Evolutionary conservation across 495 filamentous ascomycete species (phyloP), one percentile per base, ranked within the genome.

Genomic region (Hypomontagnella submonticulosa): DNA sequence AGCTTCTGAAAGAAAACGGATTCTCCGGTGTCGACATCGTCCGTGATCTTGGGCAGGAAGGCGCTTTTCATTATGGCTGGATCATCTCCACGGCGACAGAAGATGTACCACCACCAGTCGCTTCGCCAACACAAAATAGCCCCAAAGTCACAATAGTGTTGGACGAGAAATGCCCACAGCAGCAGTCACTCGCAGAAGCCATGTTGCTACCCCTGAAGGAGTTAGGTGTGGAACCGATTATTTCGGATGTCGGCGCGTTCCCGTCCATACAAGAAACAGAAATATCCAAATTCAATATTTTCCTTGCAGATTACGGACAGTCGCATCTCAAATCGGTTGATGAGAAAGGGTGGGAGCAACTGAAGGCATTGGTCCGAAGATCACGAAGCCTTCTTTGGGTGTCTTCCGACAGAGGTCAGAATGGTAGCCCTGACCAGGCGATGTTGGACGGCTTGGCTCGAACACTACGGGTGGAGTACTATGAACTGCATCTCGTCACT

Each of bases 1-100:
- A 38, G 0, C 16, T 77, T 3, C 66, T 85, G 43, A 54, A 52
- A 18, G 69, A 69, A 1, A 52, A 56, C 0, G 80, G 78, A 1
- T 84, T 85, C 42, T 76, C 76, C 1, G 79, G 80, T 0, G 63
- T 77, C 19, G 81, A 85, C 33, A 57, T 76, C 10, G 0, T 54
- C 42, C 23, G 56, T 33, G 41, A 70, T 32, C 57, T 49, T 13
- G 47, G 38, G 3, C 19, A 18, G 0, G 53, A 68, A 1, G 40
- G 4, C 0, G 42, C 0, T 55, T 74, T 10, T 76, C 79, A 64
- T 74, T 75, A 3, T 9, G 80, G 78, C 0, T 69, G 82, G 30
- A 78, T 85, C 40, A 67, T 51, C 12, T 81, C 61, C 8, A 73
- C 61, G 2, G 67, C 64, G 10, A 61, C 54, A 0, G 62, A 59